Percentiles rank a stretch among this genome's conserved stretches.
Evolutionary conservation across 345 rosid species (phyloP).

Genomic region (Eucalyptus caleyi): DNA sequence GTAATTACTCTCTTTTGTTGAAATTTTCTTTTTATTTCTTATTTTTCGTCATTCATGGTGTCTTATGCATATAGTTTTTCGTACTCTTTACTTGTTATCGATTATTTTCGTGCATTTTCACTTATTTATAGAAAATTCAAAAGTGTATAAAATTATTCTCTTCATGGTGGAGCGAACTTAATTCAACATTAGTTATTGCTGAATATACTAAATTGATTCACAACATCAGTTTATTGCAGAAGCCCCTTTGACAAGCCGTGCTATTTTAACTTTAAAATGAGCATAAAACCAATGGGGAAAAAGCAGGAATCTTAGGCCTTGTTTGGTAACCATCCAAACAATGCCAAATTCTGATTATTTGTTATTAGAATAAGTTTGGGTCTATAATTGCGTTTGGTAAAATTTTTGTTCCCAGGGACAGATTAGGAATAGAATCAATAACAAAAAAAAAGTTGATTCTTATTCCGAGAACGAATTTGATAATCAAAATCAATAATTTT

Average conservation of each 20-base stretch:
- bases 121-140: background rate
- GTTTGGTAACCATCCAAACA: no score
- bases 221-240: background rate
- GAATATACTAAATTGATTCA: background rate
- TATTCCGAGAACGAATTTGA: fast-evolving
- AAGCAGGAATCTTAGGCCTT: background rate
- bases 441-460: no score
- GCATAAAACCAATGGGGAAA: background rate
- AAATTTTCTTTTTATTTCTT: background rate
- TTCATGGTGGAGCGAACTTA: background rate
- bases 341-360: fast-evolving
- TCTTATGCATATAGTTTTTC: background rate
- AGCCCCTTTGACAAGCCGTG: background rate
- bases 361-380: no score
- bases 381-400: no score
- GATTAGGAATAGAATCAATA: no score
- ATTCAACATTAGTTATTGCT: background rate
- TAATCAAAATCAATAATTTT: no score
- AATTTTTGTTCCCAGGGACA: no score
- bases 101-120: background rate
- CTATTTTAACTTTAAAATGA: background rate
- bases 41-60: background rate
- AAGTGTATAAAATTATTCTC: background rate
- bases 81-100: background rate
- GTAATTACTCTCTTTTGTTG: background rate